Evolutionary conservation across 176 grass and related monocot genomes (phyloP), one percentile per base, ranked within the genome.

Genomic region (Neostapfia colusana): DNA sequence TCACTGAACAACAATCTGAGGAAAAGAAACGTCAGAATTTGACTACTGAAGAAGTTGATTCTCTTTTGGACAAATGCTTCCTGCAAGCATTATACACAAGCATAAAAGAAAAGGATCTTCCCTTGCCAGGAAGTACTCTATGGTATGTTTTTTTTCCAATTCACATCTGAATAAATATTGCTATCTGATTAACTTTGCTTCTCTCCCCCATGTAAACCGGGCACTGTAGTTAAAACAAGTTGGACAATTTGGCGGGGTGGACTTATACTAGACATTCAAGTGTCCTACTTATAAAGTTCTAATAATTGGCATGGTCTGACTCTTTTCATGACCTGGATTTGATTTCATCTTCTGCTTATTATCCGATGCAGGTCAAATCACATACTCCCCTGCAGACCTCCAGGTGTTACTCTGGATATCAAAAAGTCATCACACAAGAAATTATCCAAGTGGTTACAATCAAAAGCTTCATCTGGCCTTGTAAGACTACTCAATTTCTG

Each of bases 391-490:
- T 92, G 89, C 83, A 94, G 95, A 77, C 95, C 95, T 69, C 70
- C 89, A 79, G 91, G 89, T 69, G 70, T 87, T 72, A 94, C 87
- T 74, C 79, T 98, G 83, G 91, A 98, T 81, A 94, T 98, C 46
- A 98, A 98, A 69, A 93, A 82, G 31, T 98, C 91, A 34, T 94
- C 95, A 73, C 89, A 98, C 72, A 98, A 94, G 78, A 98, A 94
- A 70, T 41, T 98, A 63, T 90, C 91, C 2, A 94, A 98, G 82
- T 98, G 95, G 95, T 60, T 98, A 70, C 89, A 90, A n/a, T 92
- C 91, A 74, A 98, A 98, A 85, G 81, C 85, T 88, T 92, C 84
- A 35, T 49, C 87, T 63, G 85, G 87, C 59, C 85, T 98, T 82
- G 95, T 98, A 87, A 89, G 91, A 63, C 51, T 63, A 15, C 11